Evolutionary conservation across 2,329 filamentous ascomycete species (phyloP).

Genomic region (Cryphonectria parasitica): DNA sequence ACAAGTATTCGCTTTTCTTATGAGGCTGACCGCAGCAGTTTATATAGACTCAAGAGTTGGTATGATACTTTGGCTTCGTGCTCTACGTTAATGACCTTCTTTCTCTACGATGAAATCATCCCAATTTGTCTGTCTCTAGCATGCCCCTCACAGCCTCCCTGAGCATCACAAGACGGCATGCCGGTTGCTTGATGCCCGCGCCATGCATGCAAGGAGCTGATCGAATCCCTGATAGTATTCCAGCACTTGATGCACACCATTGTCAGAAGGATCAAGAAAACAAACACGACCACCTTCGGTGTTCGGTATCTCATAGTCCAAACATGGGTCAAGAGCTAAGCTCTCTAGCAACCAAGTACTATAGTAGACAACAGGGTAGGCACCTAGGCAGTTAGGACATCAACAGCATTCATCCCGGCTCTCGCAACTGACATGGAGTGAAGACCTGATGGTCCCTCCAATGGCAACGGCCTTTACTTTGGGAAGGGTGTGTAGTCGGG

Average conservation of each 20-base stretch:
- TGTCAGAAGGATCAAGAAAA: not conserved
- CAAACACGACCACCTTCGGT: constrained; percentile 2
- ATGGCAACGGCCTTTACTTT: not conserved
- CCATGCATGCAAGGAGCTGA: not conserved
- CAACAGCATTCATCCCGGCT: not conserved
- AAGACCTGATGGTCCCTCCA: not conserved
- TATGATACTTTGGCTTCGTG: not conserved
- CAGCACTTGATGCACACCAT: not conserved
- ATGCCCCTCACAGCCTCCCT: not conserved
- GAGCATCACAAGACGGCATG: not conserved
- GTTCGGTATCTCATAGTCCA: not conserved
- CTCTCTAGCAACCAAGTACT: not conserved
- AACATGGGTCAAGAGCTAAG: not conserved
- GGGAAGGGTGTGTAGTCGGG: not conserved
- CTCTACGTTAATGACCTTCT: not conserved
- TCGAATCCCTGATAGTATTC: not conserved
- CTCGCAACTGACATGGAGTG: not conserved
- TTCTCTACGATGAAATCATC: not conserved
- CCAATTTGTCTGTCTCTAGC: not conserved
- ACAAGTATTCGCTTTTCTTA: not conserved
- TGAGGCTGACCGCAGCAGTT: not conserved
- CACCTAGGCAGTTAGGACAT: not conserved
- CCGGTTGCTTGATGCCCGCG: not conserved
- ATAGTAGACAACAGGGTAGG: not conserved
- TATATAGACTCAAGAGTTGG: not conserved